Evolutionary conservation across 176 grass and related monocot species (phyloP), one percentile per base, ranked within the genome.

Genomic region (Puya raimondii): DNA sequence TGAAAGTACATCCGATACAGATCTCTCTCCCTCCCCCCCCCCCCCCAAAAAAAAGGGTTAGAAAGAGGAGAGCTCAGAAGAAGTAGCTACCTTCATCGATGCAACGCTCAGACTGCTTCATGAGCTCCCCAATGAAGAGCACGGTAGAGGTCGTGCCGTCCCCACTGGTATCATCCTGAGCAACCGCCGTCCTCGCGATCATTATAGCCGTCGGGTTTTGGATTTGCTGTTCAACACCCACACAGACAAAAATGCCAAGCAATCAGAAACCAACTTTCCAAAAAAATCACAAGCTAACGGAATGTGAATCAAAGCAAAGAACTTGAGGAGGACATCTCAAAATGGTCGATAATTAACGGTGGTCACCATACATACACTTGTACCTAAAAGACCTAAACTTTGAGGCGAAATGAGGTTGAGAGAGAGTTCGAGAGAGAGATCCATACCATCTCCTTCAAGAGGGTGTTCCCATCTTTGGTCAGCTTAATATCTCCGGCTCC

Each of bases 171-270:
- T 97, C 94, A 48, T 97, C 94, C 65, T 90, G 89, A 47, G 93
- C 93, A 2, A 92, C 89, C 0, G 93, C 89, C 1, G 93, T 97
- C 70, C 93, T 87, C 1, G 93, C 93, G 58, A 97, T 97, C 93
- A 97, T 97, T 70, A 99, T 99, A 9, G 94, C 94, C 1, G 94
- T 93, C 16, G 89, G 94, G 72, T 99, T 99, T 69, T 99, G 89
- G 63, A 99, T 99, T 92, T 99, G 94, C 92, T 91, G 76, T 42
- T 42, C 33, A 42, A 42, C 33, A 42, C 33, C 33, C 48, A 53
- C 23, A 47, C 9, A 42, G n/a, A 17, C 25, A 12, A 11, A 69
- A 73, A 74, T 14, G 33, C 9, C 29, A 18, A 49, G 74, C 27
- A 42, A 15, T 21, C 56, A 61, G 16, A 66, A 1, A 57, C 26